Conservation (phyloP, 2,329 filamentous ascomycete species). For the Fusarium siculi region DNA sequence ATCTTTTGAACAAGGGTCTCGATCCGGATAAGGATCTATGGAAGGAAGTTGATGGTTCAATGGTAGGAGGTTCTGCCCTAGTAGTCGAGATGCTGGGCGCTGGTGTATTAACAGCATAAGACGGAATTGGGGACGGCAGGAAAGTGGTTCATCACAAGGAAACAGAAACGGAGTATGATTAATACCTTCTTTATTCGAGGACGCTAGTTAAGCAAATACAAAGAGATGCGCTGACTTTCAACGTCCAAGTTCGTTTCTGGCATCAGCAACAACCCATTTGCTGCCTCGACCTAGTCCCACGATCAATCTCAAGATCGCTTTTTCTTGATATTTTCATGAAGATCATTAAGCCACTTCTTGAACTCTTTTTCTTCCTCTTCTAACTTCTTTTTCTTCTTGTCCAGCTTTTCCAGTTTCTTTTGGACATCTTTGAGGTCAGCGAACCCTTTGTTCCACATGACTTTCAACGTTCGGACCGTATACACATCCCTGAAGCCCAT, state of each 20-base stretch:
- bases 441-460: neutral
- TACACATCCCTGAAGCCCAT: no score
- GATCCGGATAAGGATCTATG: neutral
- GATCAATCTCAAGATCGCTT: neutral
- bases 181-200: no score
- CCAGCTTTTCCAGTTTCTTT: neutral
- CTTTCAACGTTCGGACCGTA: no score
- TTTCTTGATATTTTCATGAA: neutral
- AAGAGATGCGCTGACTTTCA: accelerated
- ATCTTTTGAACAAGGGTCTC: neutral
- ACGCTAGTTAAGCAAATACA: no score
- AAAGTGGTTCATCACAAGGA: no score
- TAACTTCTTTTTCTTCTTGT: neutral
- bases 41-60: neutral
- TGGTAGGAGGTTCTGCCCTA: neutral
- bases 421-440: neutral
- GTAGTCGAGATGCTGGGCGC: neutral
- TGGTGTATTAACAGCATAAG: neutral
- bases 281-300: no score
- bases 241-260: neutral
- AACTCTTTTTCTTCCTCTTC: neutral
- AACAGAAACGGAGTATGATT: no score
- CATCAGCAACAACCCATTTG: no score
- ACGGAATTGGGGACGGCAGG: no score
- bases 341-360: neutral